These are phyloP conservation scores for Lolium rigidum DNA, from an alignment of 176 grass and related monocot genomes.

Conservation along the genomic window DNA sequence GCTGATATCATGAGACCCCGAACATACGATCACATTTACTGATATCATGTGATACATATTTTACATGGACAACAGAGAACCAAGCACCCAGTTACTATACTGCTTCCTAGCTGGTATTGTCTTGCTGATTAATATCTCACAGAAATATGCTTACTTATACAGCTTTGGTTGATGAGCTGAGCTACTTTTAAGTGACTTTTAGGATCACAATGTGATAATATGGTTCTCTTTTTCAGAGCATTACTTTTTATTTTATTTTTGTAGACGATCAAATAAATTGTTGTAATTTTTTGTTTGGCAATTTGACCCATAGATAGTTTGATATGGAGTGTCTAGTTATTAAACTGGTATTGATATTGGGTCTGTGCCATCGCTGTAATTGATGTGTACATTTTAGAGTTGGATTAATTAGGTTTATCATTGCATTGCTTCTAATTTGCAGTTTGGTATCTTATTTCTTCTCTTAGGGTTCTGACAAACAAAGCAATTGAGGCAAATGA, in stretches of 20 bases:
- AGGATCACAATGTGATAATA: background rate
- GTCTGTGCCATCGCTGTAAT: background rate
- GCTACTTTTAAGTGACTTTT: background rate
- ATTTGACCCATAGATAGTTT: background rate
- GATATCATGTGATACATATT: background rate
- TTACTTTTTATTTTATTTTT: background rate
- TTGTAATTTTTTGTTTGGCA: background rate
- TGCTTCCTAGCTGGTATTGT: background rate
- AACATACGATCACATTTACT: background rate
- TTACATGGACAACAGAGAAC: background rate
- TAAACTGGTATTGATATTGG: background rate
- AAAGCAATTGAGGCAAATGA: conserved; percentile 97
- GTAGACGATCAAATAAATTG: background rate
- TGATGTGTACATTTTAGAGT: background rate
- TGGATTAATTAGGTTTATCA: background rate
- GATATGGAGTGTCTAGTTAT: background rate
- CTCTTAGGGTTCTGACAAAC: conserved; percentile 87
- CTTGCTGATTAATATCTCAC: background rate
- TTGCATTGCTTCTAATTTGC: background rate
- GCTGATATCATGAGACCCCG: background rate
- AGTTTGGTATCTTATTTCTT: conserved; percentile 13
- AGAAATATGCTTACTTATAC: background rate
- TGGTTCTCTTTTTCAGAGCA: background rate
- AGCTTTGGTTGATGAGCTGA: background rate
- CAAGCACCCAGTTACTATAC: background rate